Percentiles rank a stretch among this genome's conserved stretches.
These are phyloP conservation scores for Pythium sp. DNA, from an alignment of 352 stramenopile species.

Conservation along the genomic window DNA sequence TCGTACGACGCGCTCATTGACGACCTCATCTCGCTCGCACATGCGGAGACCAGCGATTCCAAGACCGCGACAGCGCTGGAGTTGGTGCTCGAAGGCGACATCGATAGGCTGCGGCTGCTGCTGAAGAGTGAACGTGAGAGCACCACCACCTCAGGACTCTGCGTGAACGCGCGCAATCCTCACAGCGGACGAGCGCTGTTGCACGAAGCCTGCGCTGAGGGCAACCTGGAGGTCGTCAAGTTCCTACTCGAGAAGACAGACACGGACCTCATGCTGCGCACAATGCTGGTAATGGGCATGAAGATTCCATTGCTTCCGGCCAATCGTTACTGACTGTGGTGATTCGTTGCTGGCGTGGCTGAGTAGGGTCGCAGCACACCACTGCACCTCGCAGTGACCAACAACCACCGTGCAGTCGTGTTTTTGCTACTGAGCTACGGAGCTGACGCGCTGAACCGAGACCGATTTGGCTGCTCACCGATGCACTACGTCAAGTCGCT, in stretches of 20 bases:
- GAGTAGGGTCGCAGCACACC: conserved; percentile 56
- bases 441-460: conserved; percentile 43
- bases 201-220: conserved; percentile 57
- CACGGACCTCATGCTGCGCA: conserved; percentile 51
- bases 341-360: neutral
- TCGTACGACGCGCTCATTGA: conserved; percentile 41
- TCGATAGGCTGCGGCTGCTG: conserved; percentile 23
- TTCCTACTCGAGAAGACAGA: conserved; percentile 44
- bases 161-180: conserved; percentile 37
- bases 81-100: conserved; percentile 30
- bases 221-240: conserved; percentile 50
- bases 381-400: conserved; percentile 58
- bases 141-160: conserved; percentile 1
- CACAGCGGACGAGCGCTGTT: conserved; percentile 48
- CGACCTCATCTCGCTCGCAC: conserved; percentile 33
- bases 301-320: neutral
- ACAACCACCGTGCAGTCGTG: conserved; percentile 52
- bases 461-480: conserved; percentile 63
- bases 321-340: neutral
- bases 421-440: conserved; percentile 73
- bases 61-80: conserved; percentile 21
- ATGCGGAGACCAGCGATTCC: neutral
- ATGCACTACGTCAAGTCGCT: conserved; percentile 71
- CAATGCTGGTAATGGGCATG: conserved; percentile 48
- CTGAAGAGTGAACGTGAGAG: conserved; percentile 17